phyloP scores from a whole-genome alignment of 2,329 filamentous ascomycete species.

The Alternaria sp. region DNA sequence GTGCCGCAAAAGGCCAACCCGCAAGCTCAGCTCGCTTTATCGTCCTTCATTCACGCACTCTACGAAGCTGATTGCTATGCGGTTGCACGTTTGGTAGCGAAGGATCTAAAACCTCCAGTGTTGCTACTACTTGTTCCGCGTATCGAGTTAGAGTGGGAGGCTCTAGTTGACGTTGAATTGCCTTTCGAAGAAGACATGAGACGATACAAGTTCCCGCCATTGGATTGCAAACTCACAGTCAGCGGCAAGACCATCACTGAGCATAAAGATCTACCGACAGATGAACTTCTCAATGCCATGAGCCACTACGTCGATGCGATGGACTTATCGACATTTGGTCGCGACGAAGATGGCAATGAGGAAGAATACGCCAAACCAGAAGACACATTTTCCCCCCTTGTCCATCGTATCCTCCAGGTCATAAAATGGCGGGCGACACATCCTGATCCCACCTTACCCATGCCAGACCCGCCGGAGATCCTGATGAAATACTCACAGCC shows the following conservation, averaged over 20 bases:
- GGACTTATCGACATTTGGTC: slow-evolving; percentile 78
- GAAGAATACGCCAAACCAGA: slow-evolving; percentile 80
- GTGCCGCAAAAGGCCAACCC: slow-evolving; percentile 80
- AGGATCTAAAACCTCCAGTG: slow-evolving; percentile 80
- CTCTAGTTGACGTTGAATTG: slow-evolving; percentile 86
- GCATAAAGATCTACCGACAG: slow-evolving; percentile 82
- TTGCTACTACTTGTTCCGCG: slow-evolving; percentile 82
- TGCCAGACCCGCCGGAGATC: slow-evolving; percentile 52
- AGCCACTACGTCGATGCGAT: slow-evolving; percentile 90
- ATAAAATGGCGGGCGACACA: slow-evolving; percentile 84
- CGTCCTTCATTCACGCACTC: slow-evolving; percentile 87
- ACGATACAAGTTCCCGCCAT: slow-evolving; percentile 87
- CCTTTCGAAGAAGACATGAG: slow-evolving; percentile 94
- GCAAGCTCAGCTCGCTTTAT: slow-evolving; percentile 84
- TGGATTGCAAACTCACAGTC: slow-evolving; percentile 88
- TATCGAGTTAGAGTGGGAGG: slow-evolving; percentile 82
- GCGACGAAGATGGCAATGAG: slow-evolving; percentile 73
- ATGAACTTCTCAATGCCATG: slow-evolving; percentile 82
- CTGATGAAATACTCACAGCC: slow-evolving; percentile 78
- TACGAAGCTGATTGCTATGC: slow-evolving; percentile 87
- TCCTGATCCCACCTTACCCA: slow-evolving; percentile 71
- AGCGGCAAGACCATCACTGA: slow-evolving; percentile 81
- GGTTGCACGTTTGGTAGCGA: slow-evolving; percentile 83
- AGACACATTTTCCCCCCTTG: slow-evolving; percentile 81
- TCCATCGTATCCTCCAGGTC: slow-evolving; percentile 90